Evolutionary conservation across 208 protist species (phyloP).

Genomic region (Blastocrithidia nonstop): DNA sequence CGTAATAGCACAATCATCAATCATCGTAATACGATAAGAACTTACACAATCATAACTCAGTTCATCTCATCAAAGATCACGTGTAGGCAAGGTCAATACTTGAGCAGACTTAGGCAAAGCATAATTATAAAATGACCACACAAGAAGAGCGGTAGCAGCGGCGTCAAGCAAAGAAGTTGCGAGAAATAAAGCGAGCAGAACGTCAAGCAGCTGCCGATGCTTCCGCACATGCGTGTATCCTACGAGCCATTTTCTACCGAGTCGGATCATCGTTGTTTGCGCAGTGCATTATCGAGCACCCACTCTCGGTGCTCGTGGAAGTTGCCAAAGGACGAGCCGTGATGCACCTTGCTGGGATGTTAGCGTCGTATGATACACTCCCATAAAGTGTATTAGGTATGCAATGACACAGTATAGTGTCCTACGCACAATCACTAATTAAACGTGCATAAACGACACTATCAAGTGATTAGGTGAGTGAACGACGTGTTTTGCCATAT

Average conservation of each 20-base stretch:
- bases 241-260: conserved; percentile 67
- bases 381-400: too few relatives aligned
- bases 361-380: conserved; percentile 24
- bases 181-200: conserved; percentile 6
- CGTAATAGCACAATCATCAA: neutral
- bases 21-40: too few relatives aligned
- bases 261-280: conserved; percentile 33
- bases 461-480: conserved; percentile 1
- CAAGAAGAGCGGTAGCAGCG: conserved; percentile 8
- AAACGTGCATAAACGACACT: neutral
- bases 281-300: conserved; percentile 56
- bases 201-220: conserved; percentile 11
- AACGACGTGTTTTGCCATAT: conserved; percentile 11
- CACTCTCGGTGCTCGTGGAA: conserved; percentile 41
- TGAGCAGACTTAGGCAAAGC: too few relatives aligned
- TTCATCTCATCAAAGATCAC: too few relatives aligned
- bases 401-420: too few relatives aligned
- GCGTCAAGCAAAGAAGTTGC: conserved; percentile 6
- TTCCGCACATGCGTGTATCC: conserved; percentile 16
- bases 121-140: too few relatives aligned
- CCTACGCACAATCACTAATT: too few relatives aligned
- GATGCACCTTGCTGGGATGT: conserved; percentile 43
- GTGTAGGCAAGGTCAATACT: too few relatives aligned
- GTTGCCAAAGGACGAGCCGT: conserved; percentile 50
- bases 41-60: too few relatives aligned